Percentiles rank a stretch among this genome's conserved stretches.
These are phyloP conservation scores for Yamadazyma sp. DNA, from an alignment of 805 yeast genomes.

Conservation along the genomic window DNA sequence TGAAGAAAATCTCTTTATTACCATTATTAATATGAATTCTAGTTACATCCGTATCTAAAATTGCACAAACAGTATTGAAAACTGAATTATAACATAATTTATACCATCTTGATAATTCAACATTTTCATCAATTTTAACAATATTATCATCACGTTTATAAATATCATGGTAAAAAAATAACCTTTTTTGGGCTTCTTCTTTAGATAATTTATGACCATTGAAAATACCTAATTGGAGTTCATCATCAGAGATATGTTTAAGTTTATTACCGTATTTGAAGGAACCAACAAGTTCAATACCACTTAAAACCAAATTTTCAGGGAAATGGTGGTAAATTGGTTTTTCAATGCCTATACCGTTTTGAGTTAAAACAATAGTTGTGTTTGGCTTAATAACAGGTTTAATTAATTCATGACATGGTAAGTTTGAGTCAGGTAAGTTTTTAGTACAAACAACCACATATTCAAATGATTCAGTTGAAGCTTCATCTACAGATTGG, in stretches of 20 bases:
- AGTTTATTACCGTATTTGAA: conserved; percentile 24
- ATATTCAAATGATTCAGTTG: conserved; percentile 30
- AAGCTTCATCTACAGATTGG: conserved; percentile 27
- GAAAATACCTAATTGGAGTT: conserved; percentile 22
- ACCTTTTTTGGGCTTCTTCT: conserved; percentile 12
- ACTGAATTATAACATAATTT: conserved; percentile 36
- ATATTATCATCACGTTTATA: conserved; percentile 23
- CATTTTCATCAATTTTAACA: conserved; percentile 26
- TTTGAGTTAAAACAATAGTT: conserved; percentile 35
- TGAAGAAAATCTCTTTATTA: conserved; percentile 32
- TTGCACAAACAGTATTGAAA: conserved; percentile 33
- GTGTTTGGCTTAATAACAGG: conserved; percentile 29
- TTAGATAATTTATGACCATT: conserved; percentile 11
- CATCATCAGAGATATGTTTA: conserved; percentile 19
- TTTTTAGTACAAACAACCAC: conserved; percentile 39
- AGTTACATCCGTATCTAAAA: conserved; percentile 31
- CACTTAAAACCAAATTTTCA: conserved; percentile 30
- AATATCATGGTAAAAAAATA: conserved; percentile 22
- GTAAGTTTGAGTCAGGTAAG: conserved; percentile 31
- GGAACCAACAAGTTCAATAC: conserved; percentile 35
- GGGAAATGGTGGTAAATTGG: conserved; percentile 33
- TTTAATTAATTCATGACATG: conserved; percentile 41
- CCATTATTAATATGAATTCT: conserved; percentile 35
- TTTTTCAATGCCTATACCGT: conserved; percentile 36
- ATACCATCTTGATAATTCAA: conserved; percentile 35